Evolutionary conservation across 768 basidiomycete genomes (phyloP).

Genomic region (Tulasnella sp.): DNA sequence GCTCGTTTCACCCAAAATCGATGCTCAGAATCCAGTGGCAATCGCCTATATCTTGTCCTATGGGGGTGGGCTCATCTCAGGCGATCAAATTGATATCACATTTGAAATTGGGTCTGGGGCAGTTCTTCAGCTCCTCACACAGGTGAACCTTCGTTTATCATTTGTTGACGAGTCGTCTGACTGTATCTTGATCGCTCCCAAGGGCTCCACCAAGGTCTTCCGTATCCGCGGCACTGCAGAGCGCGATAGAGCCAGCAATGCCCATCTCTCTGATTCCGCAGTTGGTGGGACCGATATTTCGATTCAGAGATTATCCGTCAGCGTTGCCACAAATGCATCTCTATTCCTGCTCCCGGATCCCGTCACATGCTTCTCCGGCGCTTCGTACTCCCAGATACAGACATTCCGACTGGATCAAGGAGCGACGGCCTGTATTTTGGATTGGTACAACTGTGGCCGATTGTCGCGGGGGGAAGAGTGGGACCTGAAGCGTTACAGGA

Average conservation of each 20-base stretch:
- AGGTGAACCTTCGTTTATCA: too few relatives aligned
- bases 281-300: neutral
- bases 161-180: neutral
- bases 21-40: constrained; percentile 37
- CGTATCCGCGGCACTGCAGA: constrained; percentile 36
- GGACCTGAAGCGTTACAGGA: constrained; percentile 75
- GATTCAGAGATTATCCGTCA: constrained; percentile 40
- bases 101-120: constrained; percentile 46
- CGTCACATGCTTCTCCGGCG: constrained; percentile 79
- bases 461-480: constrained; percentile 76
- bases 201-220: constrained; percentile 97
- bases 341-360: constrained; percentile 84
- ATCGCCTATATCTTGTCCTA: constrained; percentile 74
- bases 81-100: constrained; percentile 57
- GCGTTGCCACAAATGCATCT: constrained; percentile 41
- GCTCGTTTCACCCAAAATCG: constrained; percentile 58
- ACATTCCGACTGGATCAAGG: constrained; percentile 50
- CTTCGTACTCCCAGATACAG: constrained; percentile 76
- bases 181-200: neutral
- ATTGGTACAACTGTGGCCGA: constrained; percentile 88
- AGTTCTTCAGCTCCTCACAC: constrained; percentile 65
- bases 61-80: constrained; percentile 83
- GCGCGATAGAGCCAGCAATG: constrained; percentile 1
- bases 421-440: constrained; percentile 62
- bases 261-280: neutral